Percentiles rank a stretch among this genome's conserved stretches.
Evolutionary conservation across 2,329 filamentous ascomycete species (phyloP).

Genomic region (Trichoderma koningii): DNA sequence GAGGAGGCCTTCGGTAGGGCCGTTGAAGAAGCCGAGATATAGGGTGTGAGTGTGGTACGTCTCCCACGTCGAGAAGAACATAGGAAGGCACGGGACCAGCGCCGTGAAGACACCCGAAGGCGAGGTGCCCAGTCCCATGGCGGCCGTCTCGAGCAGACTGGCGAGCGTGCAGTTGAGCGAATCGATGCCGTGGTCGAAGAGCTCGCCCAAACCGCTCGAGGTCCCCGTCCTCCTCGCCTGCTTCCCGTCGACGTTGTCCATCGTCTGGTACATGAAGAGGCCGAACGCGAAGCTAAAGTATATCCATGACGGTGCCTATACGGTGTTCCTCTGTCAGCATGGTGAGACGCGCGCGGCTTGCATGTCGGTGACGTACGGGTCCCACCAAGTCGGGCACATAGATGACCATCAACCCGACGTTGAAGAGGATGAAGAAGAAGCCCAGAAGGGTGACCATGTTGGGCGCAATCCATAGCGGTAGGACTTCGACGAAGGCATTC

Average conservation of each 20-base stretch:
- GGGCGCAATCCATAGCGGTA: constrained; percentile 94
- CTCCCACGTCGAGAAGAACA: constrained; percentile 99
- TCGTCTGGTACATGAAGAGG: constrained; percentile 97
- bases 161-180: constrained; percentile 95
- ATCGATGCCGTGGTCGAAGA: constrained; percentile 99
- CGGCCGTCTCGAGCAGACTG: constrained; percentile 85
- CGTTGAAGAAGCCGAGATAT: constrained; percentile 95
- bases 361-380: constrained; percentile 61
- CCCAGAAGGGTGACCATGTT: constrained; percentile 97
- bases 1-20: constrained; percentile 91
- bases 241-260: constrained; percentile 99
- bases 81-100: constrained; percentile 85
- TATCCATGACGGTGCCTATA: constrained; percentile 80
- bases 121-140: constrained; percentile 86
- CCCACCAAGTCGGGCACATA: constrained; percentile 89
- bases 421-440: constrained; percentile 89
- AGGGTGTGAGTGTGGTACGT: constrained; percentile 98
- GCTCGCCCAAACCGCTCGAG: constrained; percentile 89
- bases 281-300: constrained; percentile 96
- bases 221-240: constrained; percentile 93
- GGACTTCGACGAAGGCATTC: constrained; percentile 90
- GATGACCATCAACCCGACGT: constrained; percentile 72
- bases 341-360: neutral
- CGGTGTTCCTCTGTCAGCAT: constrained; percentile 1
- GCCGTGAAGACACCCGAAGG: constrained; percentile 88